Conservation (phyloP, 2,329 filamentous ascomycete species). For the Seiridium cupressi region DNA sequence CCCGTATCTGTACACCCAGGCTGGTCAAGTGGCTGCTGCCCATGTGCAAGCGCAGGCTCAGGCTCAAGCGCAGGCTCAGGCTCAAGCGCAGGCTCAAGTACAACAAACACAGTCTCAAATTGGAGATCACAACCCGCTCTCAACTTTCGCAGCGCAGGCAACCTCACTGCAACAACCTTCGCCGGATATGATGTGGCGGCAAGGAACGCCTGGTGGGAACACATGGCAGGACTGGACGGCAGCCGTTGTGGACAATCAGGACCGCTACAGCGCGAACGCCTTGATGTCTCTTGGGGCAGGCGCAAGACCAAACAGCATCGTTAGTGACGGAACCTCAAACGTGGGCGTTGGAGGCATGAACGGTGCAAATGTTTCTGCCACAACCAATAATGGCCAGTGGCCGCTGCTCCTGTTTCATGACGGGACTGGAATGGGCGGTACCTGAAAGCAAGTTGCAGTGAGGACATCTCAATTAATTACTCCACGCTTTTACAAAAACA, state of each 20-base stretch:
- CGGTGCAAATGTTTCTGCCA: constrained; percentile 18
- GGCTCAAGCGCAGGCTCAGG: constrained; percentile 16
- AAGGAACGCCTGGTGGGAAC: constrained; percentile 33
- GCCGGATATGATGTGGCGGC: constrained; percentile 27
- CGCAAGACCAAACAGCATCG: constrained; percentile 11
- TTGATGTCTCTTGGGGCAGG: constrained; percentile 42
- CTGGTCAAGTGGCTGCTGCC: constrained; percentile 21
- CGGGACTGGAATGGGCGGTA: constrained; percentile 21
- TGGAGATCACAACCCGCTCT: constrained; percentile 21
- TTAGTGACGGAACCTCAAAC: constrained; percentile 15
- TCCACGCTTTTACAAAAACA: not conserved
- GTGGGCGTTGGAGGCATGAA: constrained; percentile 19
- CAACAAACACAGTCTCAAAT: constrained; percentile 17
- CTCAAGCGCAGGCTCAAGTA: constrained; percentile 23
- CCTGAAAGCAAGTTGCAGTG: constrained; percentile 12
- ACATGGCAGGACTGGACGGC: constrained; percentile 56
- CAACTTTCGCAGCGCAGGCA: constrained; percentile 25
- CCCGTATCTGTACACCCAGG: constrained; percentile 23
- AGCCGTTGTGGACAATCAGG: constrained; percentile 47
- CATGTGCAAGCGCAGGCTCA: constrained; percentile 20
- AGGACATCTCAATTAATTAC: not conserved
- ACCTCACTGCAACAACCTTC: constrained; percentile 26
- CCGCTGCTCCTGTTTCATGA: constrained; percentile 28
- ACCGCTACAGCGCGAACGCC: constrained; percentile 47
- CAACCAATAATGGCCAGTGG: constrained; percentile 27